A percentile compares a stretch with the other conserved stretches of the same genome.
phyloP scores from a whole-genome alignment of 495 filamentous ascomycete genomes.

The Xylaria acuta region DNA sequence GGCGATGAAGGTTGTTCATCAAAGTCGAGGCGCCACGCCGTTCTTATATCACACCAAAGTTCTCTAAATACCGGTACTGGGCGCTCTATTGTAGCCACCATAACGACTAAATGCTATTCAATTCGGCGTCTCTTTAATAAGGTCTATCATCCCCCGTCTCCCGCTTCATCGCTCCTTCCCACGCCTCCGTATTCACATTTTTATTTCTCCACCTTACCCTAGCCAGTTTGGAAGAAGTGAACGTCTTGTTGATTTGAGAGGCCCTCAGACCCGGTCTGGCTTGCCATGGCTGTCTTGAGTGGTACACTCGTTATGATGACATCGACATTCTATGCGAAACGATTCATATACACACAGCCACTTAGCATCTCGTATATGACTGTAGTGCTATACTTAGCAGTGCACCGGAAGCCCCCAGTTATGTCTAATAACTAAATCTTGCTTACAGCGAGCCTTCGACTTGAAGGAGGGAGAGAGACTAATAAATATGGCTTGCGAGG shows the following conservation, averaged over 20 bases:
- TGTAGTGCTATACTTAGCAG: not conserved
- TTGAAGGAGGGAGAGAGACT: no score
- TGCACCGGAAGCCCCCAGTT: no score
- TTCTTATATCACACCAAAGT: not conserved
- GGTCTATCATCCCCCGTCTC: not conserved
- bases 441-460: not conserved
- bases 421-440: no score
- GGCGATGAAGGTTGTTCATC: not conserved
- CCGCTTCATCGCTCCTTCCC: not conserved
- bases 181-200: not conserved
- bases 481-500: not conserved
- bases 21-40: not conserved
- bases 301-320: not conserved
- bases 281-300: not conserved
- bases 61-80: not conserved
- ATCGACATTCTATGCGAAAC: not conserved
- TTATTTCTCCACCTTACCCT: not conserved
- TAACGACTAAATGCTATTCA: not conserved
- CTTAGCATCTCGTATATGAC: not conserved
- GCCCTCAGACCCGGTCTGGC: not conserved
- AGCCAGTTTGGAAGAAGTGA: not conserved
- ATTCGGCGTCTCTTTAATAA: not conserved
- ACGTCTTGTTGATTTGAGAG: not conserved
- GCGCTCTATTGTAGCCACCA: not conserved
- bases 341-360: not conserved